Evolutionary conservation across 2,329 filamentous ascomycete species (phyloP), one percentile per base, ranked within the genome.

Genomic region (Epichloe typhina): DNA sequence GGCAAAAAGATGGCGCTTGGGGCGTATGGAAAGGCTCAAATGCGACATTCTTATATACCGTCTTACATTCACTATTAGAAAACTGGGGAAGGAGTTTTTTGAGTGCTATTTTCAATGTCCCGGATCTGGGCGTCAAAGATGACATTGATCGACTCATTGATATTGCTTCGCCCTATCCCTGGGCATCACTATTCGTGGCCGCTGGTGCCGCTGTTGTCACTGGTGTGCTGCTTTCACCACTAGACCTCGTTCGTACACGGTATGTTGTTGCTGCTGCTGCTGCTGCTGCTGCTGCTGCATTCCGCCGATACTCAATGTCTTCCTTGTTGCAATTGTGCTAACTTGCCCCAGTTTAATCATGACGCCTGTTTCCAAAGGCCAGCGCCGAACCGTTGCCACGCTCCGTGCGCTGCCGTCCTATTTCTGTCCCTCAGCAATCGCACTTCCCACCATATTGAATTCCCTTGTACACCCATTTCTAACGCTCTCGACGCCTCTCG

Each of bases 1-100:
- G 93, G 87, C 77, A 84, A 46, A 91, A 86, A 58, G 91, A 95
- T 64, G 88, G 89, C 37, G 84, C 84, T 0, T 90, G 89, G 76
- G 93, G 93, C 4, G 83, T 96, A 5, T 98, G 91, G 90, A 96
- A 96, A 66, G 82, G 84, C 8, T 88, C 89, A 38, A 97, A 97
- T 64, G 82, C 86, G 13, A 94, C 89, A 1, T 98, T 97, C 62
- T 74, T 97, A 47, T 95, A 97, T 69, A 86, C 83, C 0, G 80
- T 96, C 45, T 75, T 97, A 17, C 80, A 90, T 55, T 88, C 88
- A 11, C 84, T 94, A 7, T 72, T 95, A 33, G 93, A 97, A 65
- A 90, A 88, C 58, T 98, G 94, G 83, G 86, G 90, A 9, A 80
- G 89, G 59, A 93, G 88, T 60, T 77, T 96, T 49, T 75, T 97